Evolutionary conservation across 1,284 basidiomycete species (phyloP).

Genomic region (Retiboletus fuscus): DNA sequence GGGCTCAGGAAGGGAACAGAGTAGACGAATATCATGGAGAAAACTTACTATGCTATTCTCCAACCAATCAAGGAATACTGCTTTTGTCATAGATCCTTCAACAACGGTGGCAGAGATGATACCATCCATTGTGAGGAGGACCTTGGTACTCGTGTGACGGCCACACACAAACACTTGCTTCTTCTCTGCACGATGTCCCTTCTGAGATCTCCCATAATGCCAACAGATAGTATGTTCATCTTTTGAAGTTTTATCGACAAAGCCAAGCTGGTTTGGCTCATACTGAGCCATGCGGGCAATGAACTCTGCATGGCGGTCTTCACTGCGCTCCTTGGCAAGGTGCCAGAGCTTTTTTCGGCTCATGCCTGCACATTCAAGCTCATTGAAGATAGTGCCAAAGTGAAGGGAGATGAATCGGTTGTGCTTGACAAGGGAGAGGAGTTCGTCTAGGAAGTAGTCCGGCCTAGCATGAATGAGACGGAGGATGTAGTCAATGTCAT

Average conservation of each 20-base stretch:
- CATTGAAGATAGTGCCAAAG: conserved; percentile 45
- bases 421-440: neutral
- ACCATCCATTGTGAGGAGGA: no score
- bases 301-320: neutral
- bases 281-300: neutral
- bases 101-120: no score
- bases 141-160: neutral
- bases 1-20: no score
- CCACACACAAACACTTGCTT: conserved; percentile 6
- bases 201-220: neutral
- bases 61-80: no score
- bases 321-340: neutral
- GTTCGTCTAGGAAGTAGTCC: neutral
- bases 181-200: neutral
- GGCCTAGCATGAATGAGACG: neutral
- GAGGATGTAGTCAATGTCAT: neutral
- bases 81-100: no score
- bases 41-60: no score
- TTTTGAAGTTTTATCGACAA: conserved; percentile 1
- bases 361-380: conserved; percentile 32
- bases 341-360: neutral
- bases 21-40: no score
- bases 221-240: neutral
- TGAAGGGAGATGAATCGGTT: conserved; percentile 29
- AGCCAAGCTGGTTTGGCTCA: neutral